Evolutionary conservation across 2,329 filamentous ascomycete genomes (phyloP), one percentile per base, ranked within the genome.

Genomic region (Trichoderma koningii): DNA sequence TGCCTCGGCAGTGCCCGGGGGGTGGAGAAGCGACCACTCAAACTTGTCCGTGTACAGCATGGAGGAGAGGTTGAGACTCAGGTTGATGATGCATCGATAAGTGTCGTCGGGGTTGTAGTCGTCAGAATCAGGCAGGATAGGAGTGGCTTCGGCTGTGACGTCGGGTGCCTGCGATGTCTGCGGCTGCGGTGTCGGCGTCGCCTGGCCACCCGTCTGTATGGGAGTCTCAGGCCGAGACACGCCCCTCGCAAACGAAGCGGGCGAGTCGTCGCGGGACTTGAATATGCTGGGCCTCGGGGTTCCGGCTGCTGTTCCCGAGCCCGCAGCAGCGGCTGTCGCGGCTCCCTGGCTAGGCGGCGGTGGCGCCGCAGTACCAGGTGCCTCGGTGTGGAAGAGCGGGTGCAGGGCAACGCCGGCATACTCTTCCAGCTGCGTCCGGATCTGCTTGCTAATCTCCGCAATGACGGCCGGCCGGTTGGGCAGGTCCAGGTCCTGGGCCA

Each of bases 1-100:
- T 14, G 89, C 87, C 76, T 99, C 94, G 0, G 95, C 92, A 48
- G 94, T 93, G 23, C 94, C 94, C 1, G 93, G 90, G 2, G 93
- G 93, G 72, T 98, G 93, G 19, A 97, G 82, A 21, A 99, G 81
- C 5, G 94, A 98, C 94, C 94, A 98, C 76, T 98, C 94, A 69
- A 99, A 98, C 73, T 93, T 97, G 82, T 99, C 95, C 3, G 92
- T 96, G 77, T 97, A 98, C 14, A 98, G 85, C 71, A 91, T 89
- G 64, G 96, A 96, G 61, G 93, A 89, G 23, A 98, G 84, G 73
- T 97, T 97, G 72, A 99, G 91, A 74, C 91, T 97, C 51, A 99
- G 82, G 51, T 87, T 91, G 70, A 99, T 89, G 71, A 98, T 90
- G 75, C 95, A 98, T 55, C 95, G 88, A 77, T 98, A 97, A 3